Evolutionary conservation across 2,329 filamentous ascomycete genomes (phyloP).

Genomic region (Aspergillus ochraceus): DNA sequence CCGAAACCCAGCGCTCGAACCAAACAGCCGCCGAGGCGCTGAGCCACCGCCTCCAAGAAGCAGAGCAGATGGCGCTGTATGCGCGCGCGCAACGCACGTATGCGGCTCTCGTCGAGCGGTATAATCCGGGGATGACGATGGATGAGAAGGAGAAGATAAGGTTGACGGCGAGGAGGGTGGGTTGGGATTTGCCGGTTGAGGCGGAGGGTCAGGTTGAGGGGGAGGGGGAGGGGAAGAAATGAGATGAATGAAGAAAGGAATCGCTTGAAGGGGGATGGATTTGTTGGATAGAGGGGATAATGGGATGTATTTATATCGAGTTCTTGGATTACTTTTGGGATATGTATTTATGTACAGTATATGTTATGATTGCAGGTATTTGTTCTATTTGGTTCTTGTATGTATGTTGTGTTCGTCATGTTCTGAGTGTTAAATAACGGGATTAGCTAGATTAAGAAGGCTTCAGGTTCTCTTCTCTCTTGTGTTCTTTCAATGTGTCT

Average conservation of each 20-base stretch:
- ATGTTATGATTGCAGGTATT: too few relatives aligned
- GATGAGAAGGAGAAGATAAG: conserved; percentile 79
- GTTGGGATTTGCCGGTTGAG: conserved; percentile 80
- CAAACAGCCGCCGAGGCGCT: conserved; percentile 14
- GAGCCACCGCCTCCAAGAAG: conserved; percentile 49
- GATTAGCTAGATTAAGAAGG: too few relatives aligned
- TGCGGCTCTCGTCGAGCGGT: conserved; percentile 77
- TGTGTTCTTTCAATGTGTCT: too few relatives aligned
- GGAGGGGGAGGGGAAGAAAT: conserved; percentile 6
- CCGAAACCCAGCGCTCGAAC: conserved; percentile 25
- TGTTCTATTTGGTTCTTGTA: too few relatives aligned
- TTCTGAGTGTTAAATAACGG: too few relatives aligned
- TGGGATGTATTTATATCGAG: too few relatives aligned
- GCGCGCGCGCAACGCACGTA: conserved; percentile 84
- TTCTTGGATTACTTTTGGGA: too few relatives aligned
- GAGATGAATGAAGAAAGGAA: not conserved
- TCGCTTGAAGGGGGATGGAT: not conserved
- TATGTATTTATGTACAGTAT: too few relatives aligned
- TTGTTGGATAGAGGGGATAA: too few relatives aligned
- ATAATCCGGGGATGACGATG: conserved; percentile 91
- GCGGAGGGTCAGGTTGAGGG: conserved; percentile 32
- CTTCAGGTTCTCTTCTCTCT: too few relatives aligned
- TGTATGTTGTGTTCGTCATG: too few relatives aligned
- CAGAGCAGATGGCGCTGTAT: conserved; percentile 79
- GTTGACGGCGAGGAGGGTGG: conserved; percentile 81